Evolutionary conservation across 768 basidiomycete species (phyloP).

Genomic region (Collybiopsis luxurians): DNA sequence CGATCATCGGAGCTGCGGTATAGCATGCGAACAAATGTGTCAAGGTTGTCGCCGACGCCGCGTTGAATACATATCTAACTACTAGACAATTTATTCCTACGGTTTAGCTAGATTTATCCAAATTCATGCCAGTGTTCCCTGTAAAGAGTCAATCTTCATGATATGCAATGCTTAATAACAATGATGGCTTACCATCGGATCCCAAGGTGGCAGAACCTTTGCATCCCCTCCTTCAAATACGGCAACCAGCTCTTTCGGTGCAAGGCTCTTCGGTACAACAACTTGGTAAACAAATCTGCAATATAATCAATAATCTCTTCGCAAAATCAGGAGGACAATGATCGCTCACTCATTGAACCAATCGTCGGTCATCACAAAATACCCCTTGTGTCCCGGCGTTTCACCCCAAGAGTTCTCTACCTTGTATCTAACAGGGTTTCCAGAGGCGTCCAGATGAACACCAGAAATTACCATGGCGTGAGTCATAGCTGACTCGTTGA

Average conservation of each 20-base stretch:
- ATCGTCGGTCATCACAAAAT: constrained; percentile 85
- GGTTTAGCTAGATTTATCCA: background rate
- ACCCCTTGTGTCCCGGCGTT: constrained; percentile 75
- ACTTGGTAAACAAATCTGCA: constrained; percentile 88
- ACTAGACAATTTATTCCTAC: too few relatives aligned
- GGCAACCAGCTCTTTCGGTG: constrained; percentile 77
- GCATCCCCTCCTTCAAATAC: constrained; percentile 70
- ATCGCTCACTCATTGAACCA: constrained; percentile 87
- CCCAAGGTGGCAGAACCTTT: constrained; percentile 83
- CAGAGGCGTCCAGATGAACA: constrained; percentile 78
- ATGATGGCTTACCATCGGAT: constrained; percentile 67
- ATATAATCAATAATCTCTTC: constrained; percentile 2
- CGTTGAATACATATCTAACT: too few relatives aligned
- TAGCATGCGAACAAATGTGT: background rate
- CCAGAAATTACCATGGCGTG: constrained; percentile 95
- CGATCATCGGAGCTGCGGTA: too few relatives aligned
- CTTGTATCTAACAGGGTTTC: constrained; percentile 86
- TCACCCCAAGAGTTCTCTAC: constrained; percentile 97
- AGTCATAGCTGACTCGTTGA: constrained; percentile 88
- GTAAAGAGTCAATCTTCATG: background rate
- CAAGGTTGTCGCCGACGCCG: too few relatives aligned
- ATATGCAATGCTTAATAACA: constrained; percentile 1
- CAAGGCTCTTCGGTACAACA: constrained; percentile 78
- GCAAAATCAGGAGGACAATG: background rate
- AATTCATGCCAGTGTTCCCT: constrained; percentile 25